These are phyloP conservation scores for Dioscorea cayenensis DNA, from an alignment of 116 monocot species.

Conservation along the genomic window DNA sequence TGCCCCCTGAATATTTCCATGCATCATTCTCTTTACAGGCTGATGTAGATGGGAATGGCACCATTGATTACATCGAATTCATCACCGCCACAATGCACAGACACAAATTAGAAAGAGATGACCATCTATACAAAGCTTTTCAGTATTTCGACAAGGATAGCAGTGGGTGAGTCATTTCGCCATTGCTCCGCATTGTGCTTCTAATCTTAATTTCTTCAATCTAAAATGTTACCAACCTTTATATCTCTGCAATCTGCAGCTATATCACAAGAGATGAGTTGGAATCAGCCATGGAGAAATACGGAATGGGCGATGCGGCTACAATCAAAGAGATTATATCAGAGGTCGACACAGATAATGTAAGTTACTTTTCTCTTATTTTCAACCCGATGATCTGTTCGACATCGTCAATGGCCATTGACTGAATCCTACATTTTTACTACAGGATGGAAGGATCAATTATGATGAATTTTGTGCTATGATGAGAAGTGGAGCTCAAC, in stretches of 20 bases:
- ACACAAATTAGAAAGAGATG: slow-evolving; percentile 69
- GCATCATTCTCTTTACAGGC: slow-evolving; percentile 30
- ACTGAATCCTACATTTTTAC: neutral
- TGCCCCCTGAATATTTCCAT: neutral
- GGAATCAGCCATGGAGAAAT: slow-evolving; percentile 59
- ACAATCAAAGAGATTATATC: slow-evolving; percentile 87
- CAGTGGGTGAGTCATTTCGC: slow-evolving; percentile 42
- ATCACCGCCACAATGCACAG: slow-evolving; percentile 77
- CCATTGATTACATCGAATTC: slow-evolving; percentile 75
- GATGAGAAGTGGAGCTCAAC: slow-evolving; percentile 54
- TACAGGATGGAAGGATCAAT: slow-evolving; percentile 83
- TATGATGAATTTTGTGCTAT: slow-evolving; percentile 77
- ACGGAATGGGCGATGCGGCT: slow-evolving; percentile 69
- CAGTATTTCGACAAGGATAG: slow-evolving; percentile 68
- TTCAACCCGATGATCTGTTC: neutral
- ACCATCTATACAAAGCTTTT: slow-evolving; percentile 63
- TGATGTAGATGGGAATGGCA: slow-evolving; percentile 75
- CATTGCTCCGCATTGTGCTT: neutral
- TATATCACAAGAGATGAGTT: slow-evolving; percentile 88
- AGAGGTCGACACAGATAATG: slow-evolving; percentile 87
- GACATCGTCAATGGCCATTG: neutral
- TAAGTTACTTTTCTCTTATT: slow-evolving; percentile 16
- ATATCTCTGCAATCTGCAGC: slow-evolving; percentile 11
- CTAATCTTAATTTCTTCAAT: neutral
- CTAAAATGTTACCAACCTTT: neutral